Conservation (phyloP, 805 yeast species). For the Metschnikowia chrysomelidarum region DNA sequence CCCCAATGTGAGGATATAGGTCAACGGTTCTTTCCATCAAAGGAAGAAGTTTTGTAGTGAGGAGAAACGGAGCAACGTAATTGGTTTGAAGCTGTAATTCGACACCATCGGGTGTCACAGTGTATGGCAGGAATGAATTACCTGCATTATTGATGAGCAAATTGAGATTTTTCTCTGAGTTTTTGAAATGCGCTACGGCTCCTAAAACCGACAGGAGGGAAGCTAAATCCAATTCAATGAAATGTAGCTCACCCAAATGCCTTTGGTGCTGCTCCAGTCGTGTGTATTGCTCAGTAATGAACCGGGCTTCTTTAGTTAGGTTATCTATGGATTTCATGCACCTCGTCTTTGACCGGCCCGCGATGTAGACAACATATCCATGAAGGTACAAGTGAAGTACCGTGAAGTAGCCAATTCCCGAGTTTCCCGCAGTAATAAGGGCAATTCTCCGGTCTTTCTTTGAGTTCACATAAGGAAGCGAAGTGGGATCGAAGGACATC, state of each 20-base stretch:
- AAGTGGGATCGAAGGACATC: constrained; percentile 13
- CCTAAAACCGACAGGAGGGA: constrained; percentile 30
- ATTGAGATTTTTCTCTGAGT: constrained; percentile 51
- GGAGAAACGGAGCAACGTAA: constrained; percentile 69
- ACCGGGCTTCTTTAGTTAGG: constrained; percentile 52
- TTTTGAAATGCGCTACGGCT: constrained; percentile 48
- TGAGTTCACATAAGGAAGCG: constrained; percentile 64
- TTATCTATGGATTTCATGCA: constrained; percentile 57
- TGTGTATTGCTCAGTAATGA: constrained; percentile 23
- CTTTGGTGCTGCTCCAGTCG: constrained; percentile 22
- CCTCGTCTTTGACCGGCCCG: constrained; percentile 61
- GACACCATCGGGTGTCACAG: constrained; percentile 62
- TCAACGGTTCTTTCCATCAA: constrained; percentile 43
- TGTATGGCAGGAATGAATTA: constrained; percentile 71
- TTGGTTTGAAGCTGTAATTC: constrained; percentile 81
- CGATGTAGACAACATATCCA: constrained; percentile 73
- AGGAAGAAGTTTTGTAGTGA: constrained; percentile 60
- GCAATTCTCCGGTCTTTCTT: constrained; percentile 55
- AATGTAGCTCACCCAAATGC: constrained; percentile 50
- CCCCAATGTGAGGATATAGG: constrained; percentile 23
- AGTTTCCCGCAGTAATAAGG: constrained; percentile 76
- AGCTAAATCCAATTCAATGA: constrained; percentile 54
- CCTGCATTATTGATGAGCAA: constrained; percentile 78
- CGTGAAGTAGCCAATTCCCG: constrained; percentile 78
- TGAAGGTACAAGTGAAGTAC: constrained; percentile 74